Evolutionary conservation across 2,329 filamentous ascomycete genomes (phyloP), one percentile per base, ranked within the genome.

Genomic region (Sarocladiaceae sp.): DNA sequence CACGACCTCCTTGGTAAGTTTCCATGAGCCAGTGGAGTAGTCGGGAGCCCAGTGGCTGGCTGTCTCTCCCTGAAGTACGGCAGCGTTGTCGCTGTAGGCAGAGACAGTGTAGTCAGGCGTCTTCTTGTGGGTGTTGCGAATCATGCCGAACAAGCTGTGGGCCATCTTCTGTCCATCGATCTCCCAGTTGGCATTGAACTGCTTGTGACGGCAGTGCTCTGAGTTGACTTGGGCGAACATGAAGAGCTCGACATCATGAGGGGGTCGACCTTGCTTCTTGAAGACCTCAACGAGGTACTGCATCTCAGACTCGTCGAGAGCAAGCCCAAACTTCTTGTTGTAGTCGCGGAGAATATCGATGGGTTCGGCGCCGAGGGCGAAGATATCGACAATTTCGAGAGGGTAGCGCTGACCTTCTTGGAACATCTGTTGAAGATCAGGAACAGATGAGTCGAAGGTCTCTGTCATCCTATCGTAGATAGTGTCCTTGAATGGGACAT

Each of bases 141-240:
- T 99, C 94, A 99, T 97, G 31, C 84, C 84, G 64, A 99, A 99
- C 7, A 99, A 78, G 58, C 87, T 93, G 65, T 87, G 81, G 42
- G 82, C 79, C 78, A 92, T 94, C 57, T 78, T 74, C 59, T 87
- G 77, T 50, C 92, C 92, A 66, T 99, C 92, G 61, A 99, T 95
- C 15, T 86, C 94, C 90, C 94, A 99, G 54, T 85, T 86, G 25
- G 94, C 92, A 69, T 99, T 99, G 80, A 99, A 99, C 62, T 95
- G 88, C 76, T 97, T 96, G 67, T 81, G 78, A 22, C 78, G 76
- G 59, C 78, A 96, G 71, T 97, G 93, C 77, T 99, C 94, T 3
- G 93, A 97, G 75, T 97, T 97, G 67, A 99, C 93, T 72, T 99
- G 94, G 15, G 93, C 93, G 68, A 97, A 99, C 94, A 97, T 97